Evolutionary conservation across 768 basidiomycete species (phyloP), one percentile per base, ranked within the genome.

Genomic region (Zangia roseola): DNA sequence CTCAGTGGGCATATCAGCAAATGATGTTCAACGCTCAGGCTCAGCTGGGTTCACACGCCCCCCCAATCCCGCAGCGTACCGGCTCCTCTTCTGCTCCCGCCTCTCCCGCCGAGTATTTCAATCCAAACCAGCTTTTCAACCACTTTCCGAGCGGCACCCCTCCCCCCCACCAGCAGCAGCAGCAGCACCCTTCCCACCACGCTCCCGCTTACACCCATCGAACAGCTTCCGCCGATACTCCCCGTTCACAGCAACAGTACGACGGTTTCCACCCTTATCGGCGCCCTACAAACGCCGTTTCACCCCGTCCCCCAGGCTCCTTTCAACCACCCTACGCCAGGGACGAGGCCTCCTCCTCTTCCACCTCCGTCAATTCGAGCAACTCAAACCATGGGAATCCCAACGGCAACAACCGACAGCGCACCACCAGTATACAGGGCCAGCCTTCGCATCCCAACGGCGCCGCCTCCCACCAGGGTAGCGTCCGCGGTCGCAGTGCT

Each of bases 1-100:
- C 88, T 4, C 87, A 88, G 66, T 92, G 90, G 89, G 87, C 89
- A 31, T 92, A 92, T 71, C 89, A 91, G 69, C 89, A 91, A 61
- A 91, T 91, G 89, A 83, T 92, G 83, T 86, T 82, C 83, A 83
- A 40, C 80, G 71, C 75, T n/a, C 73, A 80, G 56, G 63, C 64
- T 9, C 64, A 65, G 54, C 67, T 75, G 59, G 75, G 76, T 43
- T 66, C 70, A 23, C 69, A 63, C 49, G 36, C 63, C 25, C 58
- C 57, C 1, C 59, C 62, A 16, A 8, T 51, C 6, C 31, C 53
- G 0, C 78, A 77, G 59, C 74, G 78, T 33, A 71, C 71, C 28
- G 62, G 62, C 36, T 65, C 73, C 41, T 65, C 70, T 35, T 64
- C 68, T 52, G 69, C 69, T 28, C 64, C 73, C 41, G 65, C 64